Percentiles rank a stretch among this genome's conserved stretches.
These are phyloP conservation scores for Coleophoma cylindrospora DNA, from an alignment of 2,329 filamentous ascomycete genomes.

Conservation along the genomic window DNA sequence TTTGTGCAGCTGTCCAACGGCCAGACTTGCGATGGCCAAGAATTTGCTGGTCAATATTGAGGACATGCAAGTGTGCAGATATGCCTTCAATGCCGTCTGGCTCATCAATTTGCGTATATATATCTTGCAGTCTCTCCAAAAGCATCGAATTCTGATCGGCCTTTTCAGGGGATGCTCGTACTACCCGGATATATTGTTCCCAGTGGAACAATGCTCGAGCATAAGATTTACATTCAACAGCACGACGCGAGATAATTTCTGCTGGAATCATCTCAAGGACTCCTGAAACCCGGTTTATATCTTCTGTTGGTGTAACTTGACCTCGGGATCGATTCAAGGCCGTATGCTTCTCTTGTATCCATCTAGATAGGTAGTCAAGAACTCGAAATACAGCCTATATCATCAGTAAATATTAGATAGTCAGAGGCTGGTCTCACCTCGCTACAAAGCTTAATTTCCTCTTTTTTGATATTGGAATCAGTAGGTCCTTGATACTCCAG, in stretches of 20 bases:
- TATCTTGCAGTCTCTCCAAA: constrained; percentile 78
- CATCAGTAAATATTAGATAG: constrained; percentile 5
- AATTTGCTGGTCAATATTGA: constrained; percentile 93
- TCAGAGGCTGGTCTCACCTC: constrained; percentile 53
- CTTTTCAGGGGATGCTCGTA: constrained; percentile 10
- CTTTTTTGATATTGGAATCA: constrained; percentile 56
- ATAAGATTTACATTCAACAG: constrained; percentile 92
- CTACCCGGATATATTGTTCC: constrained; percentile 77
- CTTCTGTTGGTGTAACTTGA: constrained; percentile 36
- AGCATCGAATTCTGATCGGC: constrained; percentile 55
- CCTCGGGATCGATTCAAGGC: constrained; percentile 10
- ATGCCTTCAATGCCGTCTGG: constrained; percentile 95
- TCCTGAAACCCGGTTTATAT: constrained; percentile 61
- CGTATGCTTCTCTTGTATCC: constrained; percentile 65
- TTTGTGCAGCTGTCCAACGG: constrained; percentile 89
- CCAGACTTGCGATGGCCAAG: constrained; percentile 90
- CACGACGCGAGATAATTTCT: constrained; percentile 71
- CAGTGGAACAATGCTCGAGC: constrained; percentile 89
- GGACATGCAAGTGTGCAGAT: constrained; percentile 75
- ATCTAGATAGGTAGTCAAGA: constrained; percentile 86
- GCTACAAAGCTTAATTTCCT: constrained; percentile 79
- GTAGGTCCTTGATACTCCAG: constrained; percentile 51
- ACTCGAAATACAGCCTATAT: constrained; percentile 78
- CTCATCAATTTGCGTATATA: constrained; percentile 96
- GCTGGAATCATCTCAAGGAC: constrained; percentile 67